Conservation (phyloP, 169 alveolate species). For the Eimeria maxima region DNA sequence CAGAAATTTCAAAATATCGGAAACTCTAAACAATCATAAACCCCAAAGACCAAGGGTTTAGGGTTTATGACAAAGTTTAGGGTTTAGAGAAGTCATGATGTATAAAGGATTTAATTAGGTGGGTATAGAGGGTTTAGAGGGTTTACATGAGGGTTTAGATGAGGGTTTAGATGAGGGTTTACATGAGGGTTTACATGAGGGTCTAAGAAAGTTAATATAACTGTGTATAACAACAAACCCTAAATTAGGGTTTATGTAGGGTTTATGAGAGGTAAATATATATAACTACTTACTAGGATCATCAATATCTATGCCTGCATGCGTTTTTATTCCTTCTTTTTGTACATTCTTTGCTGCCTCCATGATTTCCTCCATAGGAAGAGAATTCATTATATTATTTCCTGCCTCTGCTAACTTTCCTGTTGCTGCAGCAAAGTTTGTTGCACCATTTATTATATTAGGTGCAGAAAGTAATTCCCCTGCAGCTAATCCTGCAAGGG, state of each 20-base stretch:
- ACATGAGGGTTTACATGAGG: background rate
- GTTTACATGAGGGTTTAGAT: background rate
- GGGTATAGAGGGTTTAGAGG: too few relatives aligned
- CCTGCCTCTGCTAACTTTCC: slow-evolving; percentile 36
- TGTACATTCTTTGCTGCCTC: slow-evolving; percentile 24
- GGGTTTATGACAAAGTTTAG: background rate
- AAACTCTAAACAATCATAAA: too few relatives aligned
- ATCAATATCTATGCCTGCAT: background rate
- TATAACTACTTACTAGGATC: background rate
- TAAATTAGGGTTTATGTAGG: slow-evolving; percentile 2
- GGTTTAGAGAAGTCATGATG: too few relatives aligned
- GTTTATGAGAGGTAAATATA: background rate
- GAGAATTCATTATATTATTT: slow-evolving; percentile 1
- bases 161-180: slow-evolving; percentile 19
- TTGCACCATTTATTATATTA: background rate
- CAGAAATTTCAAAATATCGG: background rate
- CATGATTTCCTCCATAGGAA: slow-evolving; percentile 32
- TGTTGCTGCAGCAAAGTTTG: slow-evolving; percentile 36
- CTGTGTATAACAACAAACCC: too few relatives aligned
- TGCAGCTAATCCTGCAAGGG: slow-evolving; percentile 2
- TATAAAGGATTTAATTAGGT: too few relatives aligned
- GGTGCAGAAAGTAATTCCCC: slow-evolving; percentile 22
- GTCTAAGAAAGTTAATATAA: too few relatives aligned
- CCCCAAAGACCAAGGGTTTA: background rate
- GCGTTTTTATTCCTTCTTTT: background rate